Evolutionary conservation across 192 early-diverging fungal species (phyloP).

Genomic region (Diversispora eburnea): DNA sequence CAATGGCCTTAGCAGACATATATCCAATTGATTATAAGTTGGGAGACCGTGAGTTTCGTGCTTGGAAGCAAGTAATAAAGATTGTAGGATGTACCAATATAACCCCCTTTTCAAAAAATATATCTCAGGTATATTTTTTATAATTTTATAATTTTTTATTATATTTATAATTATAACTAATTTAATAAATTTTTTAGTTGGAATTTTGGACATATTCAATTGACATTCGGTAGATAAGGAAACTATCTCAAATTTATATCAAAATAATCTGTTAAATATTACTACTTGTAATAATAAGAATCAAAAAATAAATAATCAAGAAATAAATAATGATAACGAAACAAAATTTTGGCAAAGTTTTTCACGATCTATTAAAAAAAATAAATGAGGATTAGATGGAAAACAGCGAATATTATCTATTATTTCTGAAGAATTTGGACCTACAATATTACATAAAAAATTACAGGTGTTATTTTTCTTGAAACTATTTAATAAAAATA

Average conservation of each 20-base stretch:
- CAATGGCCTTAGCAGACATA: background rate
- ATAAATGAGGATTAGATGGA: background rate
- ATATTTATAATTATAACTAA: background rate
- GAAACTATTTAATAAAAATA: background rate
- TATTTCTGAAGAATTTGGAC: background rate
- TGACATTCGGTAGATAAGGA: background rate
- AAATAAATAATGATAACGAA: background rate
- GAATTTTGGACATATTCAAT: background rate
- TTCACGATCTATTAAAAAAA: background rate
- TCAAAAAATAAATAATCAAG: background rate
- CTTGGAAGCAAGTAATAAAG: background rate
- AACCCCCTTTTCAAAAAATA: background rate
- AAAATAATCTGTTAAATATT: conserved; percentile 9
- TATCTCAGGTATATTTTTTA: background rate
- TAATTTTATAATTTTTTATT: background rate
- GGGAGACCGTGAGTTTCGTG: background rate
- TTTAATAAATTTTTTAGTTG: background rate
- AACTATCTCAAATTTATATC: conserved; percentile 3
- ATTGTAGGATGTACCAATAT: conserved; percentile 8
- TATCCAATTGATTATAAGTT: background rate
- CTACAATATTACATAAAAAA: background rate
- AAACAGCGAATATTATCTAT: background rate
- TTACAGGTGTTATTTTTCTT: background rate
- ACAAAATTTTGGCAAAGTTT: conserved; percentile 7
- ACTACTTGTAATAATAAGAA: background rate